Evolutionary conservation across 2,329 filamentous ascomycete genomes (phyloP), one percentile per base, ranked within the genome.

Genomic region (Alternaria arbusti): DNA sequence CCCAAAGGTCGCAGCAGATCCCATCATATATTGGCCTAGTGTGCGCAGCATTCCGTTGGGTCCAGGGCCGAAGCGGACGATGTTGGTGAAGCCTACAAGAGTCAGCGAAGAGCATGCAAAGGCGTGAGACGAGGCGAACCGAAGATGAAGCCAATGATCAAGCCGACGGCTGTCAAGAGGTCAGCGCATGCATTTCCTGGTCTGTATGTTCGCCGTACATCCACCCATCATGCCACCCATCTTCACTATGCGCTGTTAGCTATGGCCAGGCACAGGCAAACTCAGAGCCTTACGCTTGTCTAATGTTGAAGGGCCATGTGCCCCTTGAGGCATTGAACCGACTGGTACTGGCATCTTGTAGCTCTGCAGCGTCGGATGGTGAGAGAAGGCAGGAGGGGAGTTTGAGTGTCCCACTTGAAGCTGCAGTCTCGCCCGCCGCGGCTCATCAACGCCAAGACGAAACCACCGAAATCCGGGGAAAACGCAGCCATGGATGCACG

Each of bases 181-280:
- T 75, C 63, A 75, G 71, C 52, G 15, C 56, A 28, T 17, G n/a
- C 25, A 22, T 47, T 46, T n/a, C 26, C 17, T 32, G n/a, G 36
- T 49, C 25, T 44, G 12, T 7, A 25, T 26, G 47, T 49, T 49
- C 61, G 56, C 88, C 94, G 76, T 91, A 98, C 95, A 96, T 80
- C 94, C 93, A 73, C 96, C 96, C 94, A 98, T 98, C 90, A 99
- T 90, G 67, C 92, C 94, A 74, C 96, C 96, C 94, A 98, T 97
- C 86, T 97, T 97, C 81, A 94, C 94, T 97, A 79, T 73, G 68
- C 52, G 61, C 44, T 40, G 65, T 80, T 84, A 76, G 78, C 70
- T 44, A 54, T 68, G 57, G 62, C 57, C 54, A 47, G 49, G 45
- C 46, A 78, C 70, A 60, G 57, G 60, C 58, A 76, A 63, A 23